These are phyloP conservation scores for Aspergillus melleus DNA, from an alignment of 2,329 filamentous ascomycete genomes.

Conservation along the genomic window DNA sequence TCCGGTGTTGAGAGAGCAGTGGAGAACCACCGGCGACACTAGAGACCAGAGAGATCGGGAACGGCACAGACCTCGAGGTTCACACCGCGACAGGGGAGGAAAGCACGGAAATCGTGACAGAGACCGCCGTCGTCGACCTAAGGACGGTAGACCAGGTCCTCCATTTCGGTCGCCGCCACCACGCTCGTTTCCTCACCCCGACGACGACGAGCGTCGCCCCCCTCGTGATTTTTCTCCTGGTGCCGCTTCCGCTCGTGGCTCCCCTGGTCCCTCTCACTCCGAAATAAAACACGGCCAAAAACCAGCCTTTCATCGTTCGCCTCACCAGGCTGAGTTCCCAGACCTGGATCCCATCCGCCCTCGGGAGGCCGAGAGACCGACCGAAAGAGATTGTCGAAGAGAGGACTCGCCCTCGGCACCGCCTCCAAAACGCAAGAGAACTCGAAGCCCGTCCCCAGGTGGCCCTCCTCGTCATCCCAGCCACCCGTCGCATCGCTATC, in stretches of 20 bases:
- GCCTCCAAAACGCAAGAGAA: constrained; percentile 41
- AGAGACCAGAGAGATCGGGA: constrained; percentile 38
- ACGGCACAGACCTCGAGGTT: constrained; percentile 44
- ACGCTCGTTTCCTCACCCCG: constrained; percentile 31
- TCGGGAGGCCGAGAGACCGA: constrained; percentile 16
- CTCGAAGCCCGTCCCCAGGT: constrained; percentile 42
- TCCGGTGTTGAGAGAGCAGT: constrained; percentile 53
- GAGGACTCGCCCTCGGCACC: constrained; percentile 33
- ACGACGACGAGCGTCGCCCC: constrained; percentile 31
- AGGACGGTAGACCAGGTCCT: constrained; percentile 41
- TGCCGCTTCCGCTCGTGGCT: constrained; percentile 26
- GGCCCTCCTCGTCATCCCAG: constrained; percentile 23
- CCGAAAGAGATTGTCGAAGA: constrained; percentile 28
- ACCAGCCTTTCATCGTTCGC: constrained; percentile 21
- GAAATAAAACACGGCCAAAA: constrained; percentile 23
- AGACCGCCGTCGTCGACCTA: constrained; percentile 34
- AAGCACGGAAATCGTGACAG: constrained; percentile 44
- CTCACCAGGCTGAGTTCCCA: constrained; percentile 23
- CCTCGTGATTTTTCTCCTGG: constrained; percentile 31
- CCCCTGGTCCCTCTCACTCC: constrained; percentile 25
- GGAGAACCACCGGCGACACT: constrained; percentile 47
- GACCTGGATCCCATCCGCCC: constrained; percentile 21
- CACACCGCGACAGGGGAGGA: constrained; percentile 36
- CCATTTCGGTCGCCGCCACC: constrained; percentile 41
- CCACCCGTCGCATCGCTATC: constrained; percentile 21